Evolutionary conservation across 495 filamentous ascomycete species (phyloP).

Genomic region (Friedmanniomyces endolithicus): DNA sequence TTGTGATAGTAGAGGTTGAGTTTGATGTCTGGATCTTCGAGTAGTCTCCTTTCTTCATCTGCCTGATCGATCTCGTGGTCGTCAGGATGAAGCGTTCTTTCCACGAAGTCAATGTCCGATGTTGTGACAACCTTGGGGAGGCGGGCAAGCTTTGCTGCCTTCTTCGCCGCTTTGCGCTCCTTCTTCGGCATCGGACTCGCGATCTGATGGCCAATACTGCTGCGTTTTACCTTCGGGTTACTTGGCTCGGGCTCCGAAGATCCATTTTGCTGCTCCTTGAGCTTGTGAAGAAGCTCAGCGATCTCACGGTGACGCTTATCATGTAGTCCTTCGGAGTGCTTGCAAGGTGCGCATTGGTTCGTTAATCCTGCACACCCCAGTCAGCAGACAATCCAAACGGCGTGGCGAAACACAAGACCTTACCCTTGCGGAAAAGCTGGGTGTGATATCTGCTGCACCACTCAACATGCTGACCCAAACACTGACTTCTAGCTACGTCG

Average conservation of each 20-base stretch:
- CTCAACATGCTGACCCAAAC: constrained; percentile 24
- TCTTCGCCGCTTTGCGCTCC: constrained; percentile 11
- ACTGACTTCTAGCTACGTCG: constrained; percentile 3
- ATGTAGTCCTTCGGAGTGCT: constrained; percentile 14
- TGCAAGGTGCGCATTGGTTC: constrained; percentile 19
- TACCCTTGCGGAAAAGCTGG: constrained; percentile 21
- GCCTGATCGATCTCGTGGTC: constrained; percentile 2
- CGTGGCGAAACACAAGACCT: not conserved
- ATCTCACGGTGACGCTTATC: constrained; percentile 20
- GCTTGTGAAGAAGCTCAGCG: constrained; percentile 11
- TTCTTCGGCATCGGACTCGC: constrained; percentile 10
- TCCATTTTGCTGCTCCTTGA: not conserved
- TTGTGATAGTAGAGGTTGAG: constrained; percentile 14
- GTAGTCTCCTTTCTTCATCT: not conserved
- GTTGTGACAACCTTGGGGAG: constrained; percentile 12
- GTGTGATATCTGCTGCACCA: constrained; percentile 24
- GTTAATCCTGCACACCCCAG: not conserved
- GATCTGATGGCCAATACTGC: not conserved
- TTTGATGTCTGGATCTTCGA: constrained; percentile 12
- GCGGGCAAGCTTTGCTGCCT: constrained; percentile 6
- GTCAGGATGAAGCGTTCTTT: constrained; percentile 7
- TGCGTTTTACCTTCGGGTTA: not conserved
- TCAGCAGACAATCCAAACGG: constrained; percentile 1
- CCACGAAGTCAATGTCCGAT: constrained; percentile 12
- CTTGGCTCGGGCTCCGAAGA: not conserved